phyloP scores from a whole-genome alignment of 129 eudicot genomes.

The Calendula officinalis region DNA sequence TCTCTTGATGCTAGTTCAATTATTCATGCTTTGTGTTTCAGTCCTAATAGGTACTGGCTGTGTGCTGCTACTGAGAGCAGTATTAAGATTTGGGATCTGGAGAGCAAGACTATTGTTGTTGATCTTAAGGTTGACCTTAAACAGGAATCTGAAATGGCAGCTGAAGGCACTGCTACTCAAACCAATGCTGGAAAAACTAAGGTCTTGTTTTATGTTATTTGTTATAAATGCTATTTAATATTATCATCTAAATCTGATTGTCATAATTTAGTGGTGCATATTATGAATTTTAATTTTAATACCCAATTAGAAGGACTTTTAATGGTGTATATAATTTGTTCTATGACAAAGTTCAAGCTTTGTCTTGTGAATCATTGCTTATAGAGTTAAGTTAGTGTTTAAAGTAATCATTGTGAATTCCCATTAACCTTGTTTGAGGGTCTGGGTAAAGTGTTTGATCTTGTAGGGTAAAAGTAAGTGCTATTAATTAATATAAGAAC shows the following conservation, averaged over 20 bases:
- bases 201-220: slow-evolving; percentile 26
- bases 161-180: slow-evolving; percentile 47
- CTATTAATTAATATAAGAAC: too few species aligned
- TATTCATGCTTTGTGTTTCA: slow-evolving; percentile 50
- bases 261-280: background rate
- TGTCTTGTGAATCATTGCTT: too few species aligned
- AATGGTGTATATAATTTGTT: too few species aligned
- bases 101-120: slow-evolving; percentile 50
- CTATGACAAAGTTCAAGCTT: too few species aligned
- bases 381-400: too few species aligned
- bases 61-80: slow-evolving; percentile 74
- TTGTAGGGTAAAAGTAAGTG: too few species aligned
- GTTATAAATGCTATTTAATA: background rate
- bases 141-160: slow-evolving; percentile 66
- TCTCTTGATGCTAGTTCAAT: slow-evolving; percentile 30
- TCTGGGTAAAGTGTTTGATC: too few species aligned
- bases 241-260: background rate
- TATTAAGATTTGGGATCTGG: slow-evolving; percentile 73
- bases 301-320: background rate
- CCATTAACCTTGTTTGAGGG: too few species aligned
- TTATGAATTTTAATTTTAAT: background rate
- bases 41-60: slow-evolving; percentile 82
- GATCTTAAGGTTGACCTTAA: slow-evolving; percentile 71
- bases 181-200: slow-evolving; percentile 57
- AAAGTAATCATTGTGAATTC: too few species aligned